Percentiles rank a stretch among this genome's conserved stretches.
phyloP scores from a whole-genome alignment of 2,329 filamentous ascomycete species.

The Stagonosporopsis cucurbitacearum region DNA sequence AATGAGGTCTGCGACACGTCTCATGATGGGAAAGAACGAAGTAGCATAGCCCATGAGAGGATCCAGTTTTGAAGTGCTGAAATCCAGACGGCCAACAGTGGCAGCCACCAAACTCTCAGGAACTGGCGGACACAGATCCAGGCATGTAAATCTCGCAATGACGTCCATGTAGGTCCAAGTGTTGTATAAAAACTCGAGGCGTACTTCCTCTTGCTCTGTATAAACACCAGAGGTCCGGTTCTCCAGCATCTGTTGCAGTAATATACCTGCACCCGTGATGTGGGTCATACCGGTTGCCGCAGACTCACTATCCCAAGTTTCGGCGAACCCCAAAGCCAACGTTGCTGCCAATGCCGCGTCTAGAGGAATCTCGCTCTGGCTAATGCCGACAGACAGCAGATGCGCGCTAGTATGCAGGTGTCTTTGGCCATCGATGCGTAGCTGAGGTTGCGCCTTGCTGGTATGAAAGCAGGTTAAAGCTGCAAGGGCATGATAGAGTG shows the following conservation, averaged over 20 bases:
- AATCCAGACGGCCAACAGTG: slow-evolving; percentile 11
- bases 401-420: slow-evolving; percentile 68
- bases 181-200: slow-evolving; percentile 70
- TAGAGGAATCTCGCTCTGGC: slow-evolving; percentile 64
- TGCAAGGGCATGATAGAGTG: slow-evolving; percentile 69
- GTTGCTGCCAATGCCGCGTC: slow-evolving; percentile 71
- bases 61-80: slow-evolving; percentile 55
- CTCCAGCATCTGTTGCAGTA: slow-evolving; percentile 65
- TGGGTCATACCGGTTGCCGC: slow-evolving; percentile 69
- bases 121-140: slow-evolving; percentile 60
- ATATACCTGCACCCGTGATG: slow-evolving; percentile 66
- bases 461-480: slow-evolving; percentile 72
- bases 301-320: slow-evolving; percentile 71
- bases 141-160: slow-evolving; percentile 70
- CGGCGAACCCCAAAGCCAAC: slow-evolving; percentile 69
- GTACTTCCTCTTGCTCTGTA: slow-evolving; percentile 44
- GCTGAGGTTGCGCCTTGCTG: slow-evolving; percentile 60
- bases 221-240: slow-evolving; percentile 48
- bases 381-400: slow-evolving; percentile 57
- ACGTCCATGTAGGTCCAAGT: slow-evolving; percentile 76
- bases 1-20: slow-evolving; percentile 67
- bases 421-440: slow-evolving; percentile 66
- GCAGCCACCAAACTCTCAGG: slow-evolving; percentile 48
- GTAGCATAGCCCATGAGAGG: slow-evolving; percentile 72
- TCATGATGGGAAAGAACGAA: slow-evolving; percentile 70